These are phyloP conservation scores for Neocucurbitaria cava DNA, from an alignment of 2,329 filamentous ascomycete genomes.

Conservation along the genomic window DNA sequence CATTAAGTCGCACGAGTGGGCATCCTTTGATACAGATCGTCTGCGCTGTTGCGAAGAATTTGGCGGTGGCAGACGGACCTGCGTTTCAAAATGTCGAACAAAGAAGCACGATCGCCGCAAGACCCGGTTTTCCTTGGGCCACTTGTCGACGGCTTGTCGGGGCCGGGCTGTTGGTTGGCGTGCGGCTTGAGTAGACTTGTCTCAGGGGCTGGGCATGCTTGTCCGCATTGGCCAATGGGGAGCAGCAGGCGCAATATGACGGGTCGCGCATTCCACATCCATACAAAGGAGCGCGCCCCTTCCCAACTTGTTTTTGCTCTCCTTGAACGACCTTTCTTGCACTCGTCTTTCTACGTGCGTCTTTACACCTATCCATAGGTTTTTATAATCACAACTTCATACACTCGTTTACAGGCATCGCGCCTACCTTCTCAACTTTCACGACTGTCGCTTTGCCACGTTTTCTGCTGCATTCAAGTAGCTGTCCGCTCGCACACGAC, in stretches of 20 bases:
- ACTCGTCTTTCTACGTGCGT: slow-evolving; percentile 1
- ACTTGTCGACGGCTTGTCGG: slow-evolving; percentile 11
- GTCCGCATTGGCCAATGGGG: slow-evolving; percentile 4
- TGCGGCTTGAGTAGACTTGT: slow-evolving; percentile 1
- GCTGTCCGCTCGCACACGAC: slow-evolving; percentile 2
- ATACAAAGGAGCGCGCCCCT: slow-evolving; percentile 6
- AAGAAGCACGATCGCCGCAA: slow-evolving; percentile 19
- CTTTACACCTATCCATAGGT: slow-evolving; percentile 4
- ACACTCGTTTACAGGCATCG: slow-evolving; percentile 16
- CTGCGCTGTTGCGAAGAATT: neutral
- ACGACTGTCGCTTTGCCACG: slow-evolving; percentile 5
- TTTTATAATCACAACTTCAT: slow-evolving; percentile 14
- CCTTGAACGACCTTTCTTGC: slow-evolving; percentile 1
- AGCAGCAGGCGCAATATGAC: neutral
- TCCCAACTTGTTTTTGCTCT: slow-evolving; percentile 4
- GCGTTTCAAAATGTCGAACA: slow-evolving; percentile 12
- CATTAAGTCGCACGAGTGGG: neutral
- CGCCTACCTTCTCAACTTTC: neutral
- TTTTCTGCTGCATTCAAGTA: slow-evolving; percentile 3
- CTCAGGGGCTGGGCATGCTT: neutral
- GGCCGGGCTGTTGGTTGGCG: slow-evolving; percentile 2
- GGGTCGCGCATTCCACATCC: neutral
- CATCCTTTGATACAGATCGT: slow-evolving; percentile 14
- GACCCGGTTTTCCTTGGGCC: slow-evolving; percentile 6
- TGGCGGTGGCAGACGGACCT: slow-evolving; percentile 10